Conservation (phyloP, 1,139 yeast species). For the Debaryomyces nepalensis region DNA sequence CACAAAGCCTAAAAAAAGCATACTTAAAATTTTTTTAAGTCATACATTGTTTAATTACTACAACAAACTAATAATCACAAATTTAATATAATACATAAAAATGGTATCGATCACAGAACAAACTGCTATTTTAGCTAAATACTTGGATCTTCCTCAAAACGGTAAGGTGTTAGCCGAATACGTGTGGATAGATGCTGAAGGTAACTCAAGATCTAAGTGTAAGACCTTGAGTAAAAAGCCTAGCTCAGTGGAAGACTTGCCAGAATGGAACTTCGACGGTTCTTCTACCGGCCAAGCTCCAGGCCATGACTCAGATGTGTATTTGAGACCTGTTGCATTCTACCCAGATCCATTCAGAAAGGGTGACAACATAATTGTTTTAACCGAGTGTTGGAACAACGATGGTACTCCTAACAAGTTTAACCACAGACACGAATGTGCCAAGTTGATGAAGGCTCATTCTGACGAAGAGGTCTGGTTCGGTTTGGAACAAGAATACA, state of each 20-base stretch:
- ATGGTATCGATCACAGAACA: slow-evolving; percentile 63
- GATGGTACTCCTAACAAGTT: slow-evolving; percentile 99
- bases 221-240: slow-evolving; percentile 78
- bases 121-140: slow-evolving; percentile 79
- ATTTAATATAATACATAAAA: slow-evolving; percentile 12
- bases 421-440: slow-evolving; percentile 98
- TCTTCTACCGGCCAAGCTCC: slow-evolving; percentile 99
- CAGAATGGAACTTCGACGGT: slow-evolving; percentile 99
- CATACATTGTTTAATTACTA: not conserved
- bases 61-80: slow-evolving; percentile 1
- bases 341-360: slow-evolving; percentile 97
- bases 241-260: slow-evolving; percentile 78
- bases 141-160: slow-evolving; percentile 80
- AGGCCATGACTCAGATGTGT: slow-evolving; percentile 94
- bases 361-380: slow-evolving; percentile 94
- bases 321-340: slow-evolving; percentile 89
- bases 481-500: slow-evolving; percentile 98
- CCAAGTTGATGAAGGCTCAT: slow-evolving; percentile 94
- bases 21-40: slow-evolving; percentile 3
- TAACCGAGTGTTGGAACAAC: slow-evolving; percentile 97
- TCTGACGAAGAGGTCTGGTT: slow-evolving; percentile 88
- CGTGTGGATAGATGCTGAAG: slow-evolving; percentile 96
- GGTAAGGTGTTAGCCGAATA: slow-evolving; percentile 93
- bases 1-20: slow-evolving; percentile 3
- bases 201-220: slow-evolving; percentile 92